Conservation (phyloP, 768 basidiomycete genomes). For the Amylocystis lapponica region DNA sequence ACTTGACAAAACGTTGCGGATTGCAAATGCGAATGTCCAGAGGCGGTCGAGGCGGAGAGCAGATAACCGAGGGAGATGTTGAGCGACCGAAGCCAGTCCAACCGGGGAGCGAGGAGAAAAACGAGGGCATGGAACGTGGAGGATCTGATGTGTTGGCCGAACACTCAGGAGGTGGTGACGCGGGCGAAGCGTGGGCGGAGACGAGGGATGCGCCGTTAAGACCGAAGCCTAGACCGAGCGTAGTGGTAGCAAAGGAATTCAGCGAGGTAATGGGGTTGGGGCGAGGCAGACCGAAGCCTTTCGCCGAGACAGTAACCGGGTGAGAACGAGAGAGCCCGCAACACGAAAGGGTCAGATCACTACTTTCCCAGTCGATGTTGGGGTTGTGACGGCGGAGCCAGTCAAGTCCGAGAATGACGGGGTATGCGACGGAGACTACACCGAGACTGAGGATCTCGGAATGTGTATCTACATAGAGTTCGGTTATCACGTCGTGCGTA, state of each 20-base stretch:
- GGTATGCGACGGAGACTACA: slow-evolving; percentile 23
- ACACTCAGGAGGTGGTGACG: no score
- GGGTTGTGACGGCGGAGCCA: slow-evolving; percentile 12
- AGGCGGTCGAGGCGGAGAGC: background rate
- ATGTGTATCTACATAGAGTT: slow-evolving; percentile 23
- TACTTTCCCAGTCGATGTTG: slow-evolving; percentile 23
- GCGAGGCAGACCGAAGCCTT: slow-evolving; percentile 25
- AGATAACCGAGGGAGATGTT: background rate
- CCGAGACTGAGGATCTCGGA: slow-evolving; percentile 24
- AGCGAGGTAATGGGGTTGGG: background rate
- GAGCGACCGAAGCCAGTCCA: background rate
- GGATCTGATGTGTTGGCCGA: no score
- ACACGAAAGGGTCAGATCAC: slow-evolving; percentile 20
- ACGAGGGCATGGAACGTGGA: background rate
- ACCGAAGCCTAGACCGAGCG: slow-evolving; percentile 18
- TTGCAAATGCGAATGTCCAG: background rate
- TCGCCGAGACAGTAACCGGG: slow-evolving; percentile 15
- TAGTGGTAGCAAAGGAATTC: slow-evolving; percentile 16
- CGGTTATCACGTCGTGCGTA: slow-evolving; percentile 31
- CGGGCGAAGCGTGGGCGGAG: background rate
- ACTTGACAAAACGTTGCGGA: no score
- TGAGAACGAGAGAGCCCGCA: slow-evolving; percentile 11
- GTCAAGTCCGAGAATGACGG: slow-evolving; percentile 7
- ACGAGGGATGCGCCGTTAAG: slow-evolving; percentile 8
- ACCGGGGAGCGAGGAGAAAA: background rate